These are phyloP conservation scores for Hermanozyma aechmeae DNA, from an alignment of 805 yeast species.

Conservation along the genomic window DNA sequence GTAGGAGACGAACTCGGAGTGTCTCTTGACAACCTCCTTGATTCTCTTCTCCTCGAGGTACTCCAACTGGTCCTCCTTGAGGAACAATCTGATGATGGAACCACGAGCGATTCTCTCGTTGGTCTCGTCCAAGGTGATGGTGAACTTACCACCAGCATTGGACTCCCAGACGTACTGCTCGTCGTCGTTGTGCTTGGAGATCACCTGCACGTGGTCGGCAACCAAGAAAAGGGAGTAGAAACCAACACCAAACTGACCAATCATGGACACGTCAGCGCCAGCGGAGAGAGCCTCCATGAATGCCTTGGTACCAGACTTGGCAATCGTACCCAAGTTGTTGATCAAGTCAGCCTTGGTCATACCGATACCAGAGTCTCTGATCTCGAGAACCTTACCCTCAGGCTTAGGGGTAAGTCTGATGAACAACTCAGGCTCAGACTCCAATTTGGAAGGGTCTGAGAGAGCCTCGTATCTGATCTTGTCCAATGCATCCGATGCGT, in stretches of 20 bases:
- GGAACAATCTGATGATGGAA: conserved; percentile 87
- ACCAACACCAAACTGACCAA: conserved; percentile 99
- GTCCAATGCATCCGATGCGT: conserved; percentile 98
- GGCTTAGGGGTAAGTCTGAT: conserved; percentile 96
- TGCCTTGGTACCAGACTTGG: conserved; percentile 99
- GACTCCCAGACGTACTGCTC: conserved; percentile 99
- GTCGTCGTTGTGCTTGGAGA: conserved; percentile 97
- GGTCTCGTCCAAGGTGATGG: conserved; percentile 81
- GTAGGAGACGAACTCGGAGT: conserved; percentile 98
- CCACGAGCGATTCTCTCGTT: conserved; percentile 91
- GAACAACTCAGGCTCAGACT: conserved; percentile 91
- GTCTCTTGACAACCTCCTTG: conserved; percentile 98
- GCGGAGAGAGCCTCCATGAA: conserved; percentile 99
- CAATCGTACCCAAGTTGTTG: conserved; percentile 99
- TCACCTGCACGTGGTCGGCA: conserved; percentile 97
- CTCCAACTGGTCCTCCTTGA: conserved; percentile 98
- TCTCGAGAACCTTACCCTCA: conserved; percentile 88
- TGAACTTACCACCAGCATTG: conserved; percentile 99
- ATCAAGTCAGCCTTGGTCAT: conserved; percentile 99
- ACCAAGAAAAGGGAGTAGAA: conserved; percentile 98
- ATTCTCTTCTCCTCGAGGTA: conserved; percentile 99
- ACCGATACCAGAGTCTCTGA: conserved; percentile 99
- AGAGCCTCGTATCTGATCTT: conserved; percentile 96
- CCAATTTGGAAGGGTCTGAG: conserved; percentile 84
- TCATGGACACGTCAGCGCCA: conserved; percentile 99